These are phyloP conservation scores for Serendipita sp. DNA, from an alignment of 768 basidiomycete species.

Conservation along the genomic window DNA sequence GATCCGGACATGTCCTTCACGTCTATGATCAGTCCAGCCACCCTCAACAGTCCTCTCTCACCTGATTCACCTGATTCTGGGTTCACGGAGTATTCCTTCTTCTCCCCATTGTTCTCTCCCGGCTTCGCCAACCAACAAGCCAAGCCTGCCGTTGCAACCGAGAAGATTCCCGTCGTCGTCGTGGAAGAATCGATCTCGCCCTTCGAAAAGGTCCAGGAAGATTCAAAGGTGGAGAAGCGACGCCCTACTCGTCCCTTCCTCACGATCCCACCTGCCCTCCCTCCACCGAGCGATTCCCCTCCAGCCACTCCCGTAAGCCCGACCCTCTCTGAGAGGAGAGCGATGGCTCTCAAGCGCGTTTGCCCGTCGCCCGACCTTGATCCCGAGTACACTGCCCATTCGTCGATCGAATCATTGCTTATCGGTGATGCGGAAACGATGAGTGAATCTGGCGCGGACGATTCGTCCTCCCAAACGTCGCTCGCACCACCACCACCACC, in stretches of 20 bases:
- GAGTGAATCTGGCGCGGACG: neutral
- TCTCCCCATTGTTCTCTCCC: neutral
- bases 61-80: neutral
- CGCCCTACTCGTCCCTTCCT: neutral
- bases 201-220: neutral
- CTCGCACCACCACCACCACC: neutral
- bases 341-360: neutral
- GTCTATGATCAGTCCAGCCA: neutral
- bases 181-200: neutral
- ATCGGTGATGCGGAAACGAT: neutral
- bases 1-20: neutral
- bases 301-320: neutral
- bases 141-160: neutral
- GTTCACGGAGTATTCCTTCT: slow-evolving; percentile 5
- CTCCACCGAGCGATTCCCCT: neutral
- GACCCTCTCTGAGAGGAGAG: neutral
- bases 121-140: neutral
- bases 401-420: neutral
- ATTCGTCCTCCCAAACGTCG: neutral
- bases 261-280: neutral
- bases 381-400: neutral
- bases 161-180: neutral
- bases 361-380: slow-evolving; percentile 3
- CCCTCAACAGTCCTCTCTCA: neutral
- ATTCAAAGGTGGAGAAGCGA: neutral